Base-by-base conservation (phyloP, 1,284 basidiomycete genomes). In the Rhodotorula sp. region DNA sequence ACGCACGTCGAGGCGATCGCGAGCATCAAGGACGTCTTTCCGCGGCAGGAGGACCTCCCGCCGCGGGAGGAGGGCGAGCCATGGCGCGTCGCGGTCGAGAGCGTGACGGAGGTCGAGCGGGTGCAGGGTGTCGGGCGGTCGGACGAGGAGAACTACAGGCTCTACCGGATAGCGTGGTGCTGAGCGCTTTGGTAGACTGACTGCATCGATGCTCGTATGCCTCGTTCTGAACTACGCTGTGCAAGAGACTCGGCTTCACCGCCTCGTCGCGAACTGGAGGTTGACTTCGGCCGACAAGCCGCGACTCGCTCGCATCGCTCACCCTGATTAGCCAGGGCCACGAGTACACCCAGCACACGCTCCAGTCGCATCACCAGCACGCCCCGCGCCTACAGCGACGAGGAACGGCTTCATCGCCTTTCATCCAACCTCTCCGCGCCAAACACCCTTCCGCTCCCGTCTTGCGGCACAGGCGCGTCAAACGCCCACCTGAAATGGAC, bases 1-100 rank as follows among this genome's bases (percentile, higher is more conserved):
- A 90, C 89, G 0, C 90, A 91, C 75, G 77, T 82, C 0, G 80
- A 81, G 12, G 91, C 92, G 81, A 88, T 87, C 1, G 82, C 79
- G 53, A 86, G 85, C 0, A 80, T 92, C 44, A 87, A 90, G 71
- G 77, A 79, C 4, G 84, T 87, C 1, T 92, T 92, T 78, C 82
- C 83, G 1, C 39, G 55, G 7, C n/a, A 34, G 34, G 65, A 71
- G 27, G 64, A 68, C 13, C 46, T 75, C 8, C 29, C 50, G 21
- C 44, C 53, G 9, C 53, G 69, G 6, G 41, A 37, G 21, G 21
- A 41, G 7, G 36, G 48, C 13, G 61, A 57, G 34, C 44, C 53
- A 8, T 76, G 71, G 69, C 59, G 69, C 22, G 61, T 76, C 1
- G 75, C 66, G 41, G 60, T 73, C 13, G 53, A 72, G 64, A 58